Evolutionary conservation across 148 eudicot species (phyloP), one percentile per base, ranked within the genome.

Genomic region (Agrostemma githago): DNA sequence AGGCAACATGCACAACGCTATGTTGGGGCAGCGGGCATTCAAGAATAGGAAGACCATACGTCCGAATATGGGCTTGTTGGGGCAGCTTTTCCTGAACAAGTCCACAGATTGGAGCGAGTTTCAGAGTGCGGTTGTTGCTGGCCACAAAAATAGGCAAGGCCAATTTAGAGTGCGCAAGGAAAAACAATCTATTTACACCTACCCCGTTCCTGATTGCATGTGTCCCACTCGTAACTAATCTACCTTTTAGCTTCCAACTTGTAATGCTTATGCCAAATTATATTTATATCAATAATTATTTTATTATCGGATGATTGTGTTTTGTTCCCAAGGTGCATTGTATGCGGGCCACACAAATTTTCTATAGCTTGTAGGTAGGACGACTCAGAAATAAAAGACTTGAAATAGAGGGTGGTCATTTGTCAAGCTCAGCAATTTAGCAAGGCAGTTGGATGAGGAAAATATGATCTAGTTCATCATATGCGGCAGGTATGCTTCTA

Each of bases 1-100:
- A 20, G 99, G 99, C 66, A 95, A 95, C 78, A 95, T 95, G 99
- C 99, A 95, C 83, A 95, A 95, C 80, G 99, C 99, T 17, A 81
- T 95, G 98, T 72, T 86, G 75, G 98, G 89, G 20, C 91, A 88
- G 79, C 87, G 98, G 74, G 91, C 98, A 42, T 95, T 86, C 81
- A 80, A 79, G 80, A 95, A 95, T 84, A 43, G 84, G 88, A 95
- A 92, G 90, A 90, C 93, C 11, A 81, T 95, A 15, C 86, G 90
- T 56, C 96, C 97, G 6, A 86, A 90, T 80, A 92, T 95, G 98
- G 89, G 73, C 7, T 76, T 92, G 58, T 74, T 90, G 73, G 93
- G 96, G 26, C 88, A 86, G 79, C 90, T 95, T 61, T 95, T 90
- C 78, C 76, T 90, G 78, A 95, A 92, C 62, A 83, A 82, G 78